These are phyloP conservation scores for Hyaloraphidium curvatum DNA, from an alignment of 192 early-diverging fungal species.

Conservation along the genomic window DNA sequence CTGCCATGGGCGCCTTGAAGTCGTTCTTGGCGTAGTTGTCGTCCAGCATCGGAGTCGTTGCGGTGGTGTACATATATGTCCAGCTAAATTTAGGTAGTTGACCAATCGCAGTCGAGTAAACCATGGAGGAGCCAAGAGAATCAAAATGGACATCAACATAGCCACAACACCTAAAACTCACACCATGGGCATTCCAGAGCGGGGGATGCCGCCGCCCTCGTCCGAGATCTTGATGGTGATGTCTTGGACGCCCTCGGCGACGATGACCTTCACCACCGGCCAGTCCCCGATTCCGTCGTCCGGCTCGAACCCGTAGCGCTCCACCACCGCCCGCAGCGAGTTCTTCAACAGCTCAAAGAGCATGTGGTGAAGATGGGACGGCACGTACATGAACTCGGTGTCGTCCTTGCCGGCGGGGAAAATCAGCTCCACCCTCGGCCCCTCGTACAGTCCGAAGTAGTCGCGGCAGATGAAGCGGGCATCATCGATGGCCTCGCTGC, in stretches of 20 bases:
- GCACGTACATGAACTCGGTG: conserved; percentile 90
- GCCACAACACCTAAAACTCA: too few species aligned
- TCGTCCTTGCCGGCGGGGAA: conserved; percentile 35
- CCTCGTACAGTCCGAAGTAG: conserved; percentile 65
- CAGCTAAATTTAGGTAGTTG: too few species aligned
- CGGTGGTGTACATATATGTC: conserved; percentile 72
- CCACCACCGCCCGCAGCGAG: conserved; percentile 82
- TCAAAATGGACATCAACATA: too few species aligned
- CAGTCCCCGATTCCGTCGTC: too few species aligned
- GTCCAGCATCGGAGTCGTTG: conserved; percentile 20
- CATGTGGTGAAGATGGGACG: conserved; percentile 90
- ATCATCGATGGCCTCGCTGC: conserved; percentile 74
- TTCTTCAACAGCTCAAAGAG: conserved; percentile 96
- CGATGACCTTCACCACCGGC: conserved; percentile 26
- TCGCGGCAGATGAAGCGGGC: conserved; percentile 79
- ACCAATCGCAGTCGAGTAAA: too few species aligned
- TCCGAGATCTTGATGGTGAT: conserved; percentile 42
- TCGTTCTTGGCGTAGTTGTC: conserved; percentile 12
- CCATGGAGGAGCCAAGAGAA: too few species aligned
- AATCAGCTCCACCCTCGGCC: conserved; percentile 56
- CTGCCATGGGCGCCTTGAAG: conserved; percentile 31
- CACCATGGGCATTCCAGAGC: too few species aligned
- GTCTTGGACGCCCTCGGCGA: conserved; percentile 39
- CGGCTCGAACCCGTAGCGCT: conserved; percentile 62
- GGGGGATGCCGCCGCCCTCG: conserved; percentile 41